Conservation (phyloP, 2,329 filamentous ascomycete genomes). For the Fusarium sp. region DNA sequence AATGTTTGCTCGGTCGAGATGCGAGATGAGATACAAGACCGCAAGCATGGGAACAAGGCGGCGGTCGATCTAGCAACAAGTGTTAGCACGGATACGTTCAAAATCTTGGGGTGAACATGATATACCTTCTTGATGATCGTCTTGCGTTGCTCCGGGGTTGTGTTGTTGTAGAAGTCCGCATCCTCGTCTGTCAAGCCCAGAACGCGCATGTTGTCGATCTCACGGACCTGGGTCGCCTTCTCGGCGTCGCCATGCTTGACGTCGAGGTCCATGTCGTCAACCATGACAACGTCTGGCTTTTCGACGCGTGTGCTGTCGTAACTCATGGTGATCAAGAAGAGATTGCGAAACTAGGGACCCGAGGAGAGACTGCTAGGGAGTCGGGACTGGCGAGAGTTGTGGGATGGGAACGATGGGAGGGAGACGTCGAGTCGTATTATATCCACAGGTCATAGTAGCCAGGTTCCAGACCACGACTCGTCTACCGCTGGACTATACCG, state of each 20-base stretch:
- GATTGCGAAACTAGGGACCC: too few species aligned
- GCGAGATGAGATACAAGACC: slow-evolving; percentile 68
- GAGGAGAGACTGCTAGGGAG: too few species aligned
- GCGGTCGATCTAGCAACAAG: slow-evolving; percentile 51
- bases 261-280: slow-evolving; percentile 34
- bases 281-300: slow-evolving; percentile 46
- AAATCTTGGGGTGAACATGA: neutral
- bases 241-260: too few species aligned
- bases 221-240: slow-evolving; percentile 1
- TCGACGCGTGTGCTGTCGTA: slow-evolving; percentile 9
- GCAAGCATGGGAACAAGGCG: slow-evolving; percentile 67
- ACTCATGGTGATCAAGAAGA: too few species aligned
- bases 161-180: slow-evolving; percentile 40
- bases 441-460: too few species aligned
- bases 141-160: neutral
- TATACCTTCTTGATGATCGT: neutral
- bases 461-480: too few species aligned
- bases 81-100: too few species aligned
- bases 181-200: slow-evolving; percentile 50
- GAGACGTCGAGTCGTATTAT: too few species aligned
- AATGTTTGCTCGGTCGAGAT: slow-evolving; percentile 69
- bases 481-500: too few species aligned
- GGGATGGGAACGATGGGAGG: too few species aligned
- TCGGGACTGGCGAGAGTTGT: too few species aligned
- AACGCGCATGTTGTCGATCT: slow-evolving; percentile 51